Conservation (phyloP, 1,139 yeast species). For the Pichia sp. region DNA sequence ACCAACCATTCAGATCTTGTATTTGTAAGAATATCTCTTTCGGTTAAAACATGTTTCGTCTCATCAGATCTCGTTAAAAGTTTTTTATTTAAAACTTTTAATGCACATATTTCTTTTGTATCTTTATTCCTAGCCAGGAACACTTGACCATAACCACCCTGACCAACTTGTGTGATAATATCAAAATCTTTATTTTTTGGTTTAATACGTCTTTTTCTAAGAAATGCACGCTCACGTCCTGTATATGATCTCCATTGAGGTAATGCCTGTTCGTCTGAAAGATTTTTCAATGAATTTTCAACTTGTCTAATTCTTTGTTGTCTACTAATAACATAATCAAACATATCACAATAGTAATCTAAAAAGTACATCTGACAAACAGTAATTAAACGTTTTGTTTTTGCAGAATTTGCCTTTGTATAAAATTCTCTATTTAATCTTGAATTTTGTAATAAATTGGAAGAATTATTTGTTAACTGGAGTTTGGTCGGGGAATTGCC, state of each 20-base stretch:
- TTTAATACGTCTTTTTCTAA: slow-evolving; percentile 83
- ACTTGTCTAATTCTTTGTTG: slow-evolving; percentile 73
- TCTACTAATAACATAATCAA: slow-evolving; percentile 85
- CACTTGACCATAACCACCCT: slow-evolving; percentile 98
- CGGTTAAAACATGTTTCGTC: slow-evolving; percentile 92
- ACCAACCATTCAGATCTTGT: slow-evolving; percentile 96
- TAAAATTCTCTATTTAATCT: slow-evolving; percentile 47
- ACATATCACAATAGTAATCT: slow-evolving; percentile 94
- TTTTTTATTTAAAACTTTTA: slow-evolving; percentile 85
- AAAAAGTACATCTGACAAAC: slow-evolving; percentile 76
- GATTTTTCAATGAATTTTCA: slow-evolving; percentile 45
- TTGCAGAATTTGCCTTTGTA: slow-evolving; percentile 59
- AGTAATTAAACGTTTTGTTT: slow-evolving; percentile 80
- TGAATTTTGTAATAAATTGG: slow-evolving; percentile 10
- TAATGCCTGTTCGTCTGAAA: slow-evolving; percentile 48
- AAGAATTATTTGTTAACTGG: slow-evolving; percentile 24
- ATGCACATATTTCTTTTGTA: slow-evolving; percentile 91
- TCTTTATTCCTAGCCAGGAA: slow-evolving; percentile 91
- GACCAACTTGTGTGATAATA: slow-evolving; percentile 96
- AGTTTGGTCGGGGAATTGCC: slow-evolving; percentile 7
- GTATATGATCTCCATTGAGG: slow-evolving; percentile 76
- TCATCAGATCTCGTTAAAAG: slow-evolving; percentile 85
- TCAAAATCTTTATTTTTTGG: slow-evolving; percentile 95
- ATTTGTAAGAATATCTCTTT: slow-evolving; percentile 91
- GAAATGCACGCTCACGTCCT: slow-evolving; percentile 76